Evolutionary conservation across 305 asterid genomes (phyloP).

Genomic region (Fraxinus baroniana): DNA sequence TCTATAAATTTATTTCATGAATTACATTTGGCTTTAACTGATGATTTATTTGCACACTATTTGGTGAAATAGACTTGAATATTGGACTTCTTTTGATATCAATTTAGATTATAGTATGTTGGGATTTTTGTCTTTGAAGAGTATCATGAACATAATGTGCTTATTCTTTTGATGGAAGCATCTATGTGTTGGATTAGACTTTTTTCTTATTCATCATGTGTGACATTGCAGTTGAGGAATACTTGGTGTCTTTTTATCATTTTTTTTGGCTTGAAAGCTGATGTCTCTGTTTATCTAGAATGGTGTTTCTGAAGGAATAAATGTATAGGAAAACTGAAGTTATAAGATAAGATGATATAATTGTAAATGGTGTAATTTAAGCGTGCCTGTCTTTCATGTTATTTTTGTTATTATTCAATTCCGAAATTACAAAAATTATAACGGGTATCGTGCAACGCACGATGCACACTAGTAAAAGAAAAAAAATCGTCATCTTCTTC

Average conservation of each 20-base stretch:
- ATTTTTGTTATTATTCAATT: too few species aligned
- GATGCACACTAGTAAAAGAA: too few species aligned
- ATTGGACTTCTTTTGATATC: not conserved
- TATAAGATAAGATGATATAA: too few species aligned
- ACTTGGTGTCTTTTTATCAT: too few species aligned
- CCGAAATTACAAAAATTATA: too few species aligned
- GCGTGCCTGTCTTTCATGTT: too few species aligned
- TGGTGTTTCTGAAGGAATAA: not conserved
- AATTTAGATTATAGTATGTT: not conserved
- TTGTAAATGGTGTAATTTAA: too few species aligned
- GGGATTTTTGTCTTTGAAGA: not conserved
- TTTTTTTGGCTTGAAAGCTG: not conserved
- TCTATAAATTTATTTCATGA: not conserved
- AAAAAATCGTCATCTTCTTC: too few species aligned
- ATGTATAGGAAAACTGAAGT: too few species aligned
- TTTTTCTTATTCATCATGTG: too few species aligned
- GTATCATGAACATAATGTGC: not conserved
- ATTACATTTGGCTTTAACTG: not conserved
- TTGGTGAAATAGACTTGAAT: not conserved
- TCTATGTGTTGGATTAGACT: not conserved
- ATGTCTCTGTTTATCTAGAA: not conserved
- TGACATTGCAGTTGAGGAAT: too few species aligned
- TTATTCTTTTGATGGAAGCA: not conserved
- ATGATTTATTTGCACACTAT: not conserved
- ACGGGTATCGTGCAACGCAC: too few species aligned